Percentiles rank a stretch among this genome's conserved stretches.
Evolutionary conservation across 2,329 filamentous ascomycete species (phyloP).

Genomic region (Trichophyton mentagrophytes): DNA sequence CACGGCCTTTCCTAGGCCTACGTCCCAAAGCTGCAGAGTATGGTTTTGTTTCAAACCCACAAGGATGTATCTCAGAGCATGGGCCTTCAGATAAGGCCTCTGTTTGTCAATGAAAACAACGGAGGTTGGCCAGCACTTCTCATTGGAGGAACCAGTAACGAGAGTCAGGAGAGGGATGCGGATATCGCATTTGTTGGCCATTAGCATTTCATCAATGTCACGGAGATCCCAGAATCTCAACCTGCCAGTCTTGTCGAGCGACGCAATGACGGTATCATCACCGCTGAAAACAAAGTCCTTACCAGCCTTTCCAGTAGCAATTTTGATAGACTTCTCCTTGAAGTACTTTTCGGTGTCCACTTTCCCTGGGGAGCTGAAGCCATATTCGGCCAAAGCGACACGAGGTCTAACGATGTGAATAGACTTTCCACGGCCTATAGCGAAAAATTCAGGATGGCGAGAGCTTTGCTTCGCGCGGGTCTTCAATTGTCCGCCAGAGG

Average conservation of each 20-base stretch:
- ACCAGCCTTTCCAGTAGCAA: conserved; percentile 92
- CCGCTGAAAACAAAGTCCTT: conserved; percentile 98
- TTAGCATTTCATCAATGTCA: conserved; percentile 48
- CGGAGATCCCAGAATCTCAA: conserved; percentile 98
- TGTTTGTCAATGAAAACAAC: conserved; percentile 93
- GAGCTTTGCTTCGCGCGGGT: conserved; percentile 85
- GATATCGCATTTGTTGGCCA: conserved; percentile 50
- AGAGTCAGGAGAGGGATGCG: conserved; percentile 78
- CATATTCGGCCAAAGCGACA: conserved; percentile 42
- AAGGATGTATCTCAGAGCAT: conserved; percentile 85
- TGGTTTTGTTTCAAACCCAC: conserved; percentile 99
- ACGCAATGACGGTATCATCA: conserved; percentile 87
- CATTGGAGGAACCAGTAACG: conserved; percentile 69
- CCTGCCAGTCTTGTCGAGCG: conserved; percentile 88
- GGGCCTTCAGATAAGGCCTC: conserved; percentile 79
- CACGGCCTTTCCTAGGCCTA: conserved; percentile 85
- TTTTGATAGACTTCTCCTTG: conserved; percentile 76
- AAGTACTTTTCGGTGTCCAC: conserved; percentile 83
- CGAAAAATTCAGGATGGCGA: conserved; percentile 83
- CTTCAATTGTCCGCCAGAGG: conserved; percentile 84
- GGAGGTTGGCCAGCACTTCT: conserved; percentile 95
- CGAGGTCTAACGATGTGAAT: conserved; percentile 72
- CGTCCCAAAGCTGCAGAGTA: conserved; percentile 94
- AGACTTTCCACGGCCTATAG: conserved; percentile 86
- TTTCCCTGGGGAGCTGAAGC: conserved; percentile 36